These are phyloP conservation scores for Lizonia empirigonia DNA, from an alignment of 2,329 filamentous ascomycete genomes.

Conservation along the genomic window DNA sequence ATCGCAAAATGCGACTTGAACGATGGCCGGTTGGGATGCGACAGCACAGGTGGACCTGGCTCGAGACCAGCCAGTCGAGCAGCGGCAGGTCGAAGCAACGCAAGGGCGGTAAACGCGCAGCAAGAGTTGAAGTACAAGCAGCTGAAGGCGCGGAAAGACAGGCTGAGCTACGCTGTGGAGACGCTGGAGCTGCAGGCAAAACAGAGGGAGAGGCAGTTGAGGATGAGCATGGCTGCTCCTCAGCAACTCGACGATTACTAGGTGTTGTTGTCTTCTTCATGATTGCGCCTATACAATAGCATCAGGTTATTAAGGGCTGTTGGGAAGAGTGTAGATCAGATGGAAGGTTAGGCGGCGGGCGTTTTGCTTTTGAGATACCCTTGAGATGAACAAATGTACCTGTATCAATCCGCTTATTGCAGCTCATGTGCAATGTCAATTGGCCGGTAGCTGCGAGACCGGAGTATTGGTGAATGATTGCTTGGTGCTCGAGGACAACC, in stretches of 20 bases:
- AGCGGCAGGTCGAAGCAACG: slow-evolving; percentile 32
- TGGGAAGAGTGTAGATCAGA: not conserved
- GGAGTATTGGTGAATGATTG: not conserved
- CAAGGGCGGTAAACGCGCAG: slow-evolving; percentile 50
- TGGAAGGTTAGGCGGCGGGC: slow-evolving; percentile 9
- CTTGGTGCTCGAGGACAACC: not conserved
- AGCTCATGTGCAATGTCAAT: not conserved
- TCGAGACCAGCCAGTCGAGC: slow-evolving; percentile 33
- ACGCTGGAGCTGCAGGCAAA: slow-evolving; percentile 83
- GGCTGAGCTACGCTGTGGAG: slow-evolving; percentile 84
- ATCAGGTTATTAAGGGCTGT: not conserved
- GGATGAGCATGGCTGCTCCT: slow-evolving; percentile 71
- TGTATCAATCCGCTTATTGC: no score
- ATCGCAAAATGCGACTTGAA: slow-evolving; percentile 84
- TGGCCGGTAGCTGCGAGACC: not conserved
- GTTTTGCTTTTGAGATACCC: slow-evolving; percentile 43
- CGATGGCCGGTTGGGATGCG: slow-evolving; percentile 67
- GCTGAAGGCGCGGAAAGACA: slow-evolving; percentile 79
- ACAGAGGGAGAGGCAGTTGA: slow-evolving; percentile 73
- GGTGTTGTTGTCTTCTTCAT: not conserved
- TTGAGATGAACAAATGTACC: not conserved
- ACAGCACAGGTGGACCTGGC: slow-evolving; percentile 29
- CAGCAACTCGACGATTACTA: slow-evolving; percentile 47
- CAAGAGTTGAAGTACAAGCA: slow-evolving; percentile 67
- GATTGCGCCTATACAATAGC: not conserved